These are phyloP conservation scores for Casuarina cunninghamiana DNA, from an alignment of 306 rosid genomes.

Conservation along the genomic window DNA sequence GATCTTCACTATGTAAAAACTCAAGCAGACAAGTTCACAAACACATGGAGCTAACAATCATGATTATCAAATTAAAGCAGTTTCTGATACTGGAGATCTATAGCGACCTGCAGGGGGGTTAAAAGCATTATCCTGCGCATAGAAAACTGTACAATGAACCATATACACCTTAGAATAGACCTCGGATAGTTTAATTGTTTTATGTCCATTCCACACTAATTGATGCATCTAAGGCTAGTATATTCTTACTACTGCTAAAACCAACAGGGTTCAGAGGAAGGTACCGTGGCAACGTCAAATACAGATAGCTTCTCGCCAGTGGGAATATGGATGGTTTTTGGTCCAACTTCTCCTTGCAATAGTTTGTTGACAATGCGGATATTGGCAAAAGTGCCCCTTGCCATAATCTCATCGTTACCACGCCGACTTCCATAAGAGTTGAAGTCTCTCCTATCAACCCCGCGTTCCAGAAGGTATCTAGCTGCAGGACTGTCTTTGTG, in stretches of 20 bases:
- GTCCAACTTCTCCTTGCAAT: conserved; percentile 92
- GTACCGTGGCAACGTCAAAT: conserved; percentile 85
- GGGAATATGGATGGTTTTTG: conserved; percentile 84
- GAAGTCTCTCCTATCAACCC: conserved; percentile 90
- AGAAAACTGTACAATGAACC: background rate
- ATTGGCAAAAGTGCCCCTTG: conserved; percentile 93
- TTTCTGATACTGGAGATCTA: background rate
- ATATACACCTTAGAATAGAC: background rate
- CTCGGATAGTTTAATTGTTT: background rate
- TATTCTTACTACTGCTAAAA: conserved; percentile 6
- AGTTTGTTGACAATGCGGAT: conserved; percentile 90
- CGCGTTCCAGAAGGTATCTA: conserved; percentile 76
- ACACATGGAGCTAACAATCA: background rate
- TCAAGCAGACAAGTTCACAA: background rate
- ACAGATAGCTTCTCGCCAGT: conserved; percentile 85
- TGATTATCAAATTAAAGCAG: background rate
- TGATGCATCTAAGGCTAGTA: conserved; percentile 1
- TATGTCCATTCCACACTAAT: background rate
- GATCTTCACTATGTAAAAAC: background rate
- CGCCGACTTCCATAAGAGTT: conserved; percentile 98
- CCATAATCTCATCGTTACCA: conserved; percentile 93
- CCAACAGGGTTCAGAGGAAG: conserved; percentile 24
- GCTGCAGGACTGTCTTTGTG: conserved; percentile 98
- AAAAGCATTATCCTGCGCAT: background rate
- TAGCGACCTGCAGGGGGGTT: background rate